A percentile compares a stretch with the other conserved stretches of the same genome.
Conservation (phyloP, 495 filamentous ascomycete species). For the Schizothecium vesticola region DNA sequence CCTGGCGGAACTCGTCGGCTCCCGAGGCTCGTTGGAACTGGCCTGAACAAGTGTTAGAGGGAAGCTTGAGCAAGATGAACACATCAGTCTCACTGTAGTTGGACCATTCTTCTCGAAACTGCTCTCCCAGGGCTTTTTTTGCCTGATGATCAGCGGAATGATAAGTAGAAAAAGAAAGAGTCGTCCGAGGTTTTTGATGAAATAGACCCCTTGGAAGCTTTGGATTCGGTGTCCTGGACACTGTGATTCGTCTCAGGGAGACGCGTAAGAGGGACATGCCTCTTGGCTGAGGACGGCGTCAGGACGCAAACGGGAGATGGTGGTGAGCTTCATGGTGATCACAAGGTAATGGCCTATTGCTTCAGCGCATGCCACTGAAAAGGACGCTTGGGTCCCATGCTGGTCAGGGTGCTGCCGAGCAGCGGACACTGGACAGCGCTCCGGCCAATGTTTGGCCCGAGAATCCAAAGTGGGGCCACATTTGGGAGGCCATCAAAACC, state of each 20-base stretch:
- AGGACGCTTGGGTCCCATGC: conserved; percentile 8
- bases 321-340: neutral
- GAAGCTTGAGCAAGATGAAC: neutral
- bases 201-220: neutral
- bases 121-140: conserved; percentile 5
- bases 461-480: conserved; percentile 14
- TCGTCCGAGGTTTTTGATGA: neutral
- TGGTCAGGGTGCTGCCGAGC: neutral
- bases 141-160: neutral
- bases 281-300: neutral
- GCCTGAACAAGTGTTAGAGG: conserved; percentile 32
- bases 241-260: conserved; percentile 22
- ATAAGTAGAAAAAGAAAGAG: neutral
- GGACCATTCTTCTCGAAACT: conserved; percentile 27
- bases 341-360: neutral
- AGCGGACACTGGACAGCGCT: neutral
- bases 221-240: neutral
- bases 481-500: conserved; percentile 17
- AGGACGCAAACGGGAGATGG: neutral
- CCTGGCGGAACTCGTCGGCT: conserved; percentile 30
- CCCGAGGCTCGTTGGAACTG: conserved; percentile 47
- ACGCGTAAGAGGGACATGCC: conserved; percentile 22
- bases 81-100: conserved; percentile 22
- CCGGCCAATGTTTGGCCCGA: conserved; percentile 20
- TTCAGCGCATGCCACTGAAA: neutral